Conservation (phyloP, 192 early-diverging fungal species). For the Irineochytrium annulatum region DNA sequence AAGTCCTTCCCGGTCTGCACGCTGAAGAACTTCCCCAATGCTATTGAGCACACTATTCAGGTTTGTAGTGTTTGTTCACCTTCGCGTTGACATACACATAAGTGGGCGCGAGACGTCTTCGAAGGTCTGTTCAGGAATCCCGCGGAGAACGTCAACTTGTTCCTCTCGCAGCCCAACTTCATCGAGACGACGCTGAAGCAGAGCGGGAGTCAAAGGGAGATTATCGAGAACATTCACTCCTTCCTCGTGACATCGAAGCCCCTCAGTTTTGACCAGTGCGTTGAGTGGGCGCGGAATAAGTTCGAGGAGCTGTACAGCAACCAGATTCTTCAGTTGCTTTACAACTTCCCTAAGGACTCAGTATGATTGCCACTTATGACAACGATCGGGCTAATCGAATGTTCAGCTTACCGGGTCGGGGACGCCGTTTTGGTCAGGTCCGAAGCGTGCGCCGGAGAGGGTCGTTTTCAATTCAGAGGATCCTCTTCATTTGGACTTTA, state of each 20-base stretch:
- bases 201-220: constrained; percentile 73
- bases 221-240: constrained; percentile 67
- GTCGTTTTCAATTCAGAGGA: constrained; percentile 76
- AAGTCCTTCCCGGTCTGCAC: constrained; percentile 97
- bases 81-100: constrained; percentile 35
- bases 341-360: constrained; percentile 95
- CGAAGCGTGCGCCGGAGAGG: constrained; percentile 88
- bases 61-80: constrained; percentile 11
- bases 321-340: constrained; percentile 89
- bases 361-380: neutral
- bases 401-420: constrained; percentile 76
- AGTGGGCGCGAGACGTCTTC: constrained; percentile 98
- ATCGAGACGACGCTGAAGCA: constrained; percentile 73
- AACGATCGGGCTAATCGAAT: too few relatives aligned
- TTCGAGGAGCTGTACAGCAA: constrained; percentile 95
- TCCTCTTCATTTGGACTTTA: constrained; percentile 80
- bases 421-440: constrained; percentile 92
- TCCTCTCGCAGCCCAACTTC: constrained; percentile 82
- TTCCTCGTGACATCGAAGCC: constrained; percentile 76
- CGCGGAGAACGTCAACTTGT: constrained; percentile 92
- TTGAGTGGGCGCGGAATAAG: constrained; percentile 83
- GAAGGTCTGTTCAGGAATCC: constrained; percentile 89
- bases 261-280: constrained; percentile 84
- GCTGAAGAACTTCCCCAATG: constrained; percentile 93
- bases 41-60: constrained; percentile 84